Percentiles rank a stretch among this genome's conserved stretches.
phyloP scores from a whole-genome alignment of 1,284 basidiomycete species.

The Garcileccinum viscosum region DNA sequence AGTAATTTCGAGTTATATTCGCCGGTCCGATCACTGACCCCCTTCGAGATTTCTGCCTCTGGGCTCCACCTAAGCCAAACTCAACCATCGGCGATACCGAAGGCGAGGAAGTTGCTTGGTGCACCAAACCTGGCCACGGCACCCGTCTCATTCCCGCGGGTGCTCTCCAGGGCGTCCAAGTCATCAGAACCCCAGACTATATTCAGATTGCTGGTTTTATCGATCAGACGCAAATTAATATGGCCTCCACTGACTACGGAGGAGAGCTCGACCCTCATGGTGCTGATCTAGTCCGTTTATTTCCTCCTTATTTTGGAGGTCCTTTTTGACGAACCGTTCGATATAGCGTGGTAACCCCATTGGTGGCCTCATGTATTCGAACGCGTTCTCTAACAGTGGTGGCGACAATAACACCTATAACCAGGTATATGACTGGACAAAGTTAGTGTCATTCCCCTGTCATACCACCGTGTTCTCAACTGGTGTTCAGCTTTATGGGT shows the following conservation, averaged over 20 bases:
- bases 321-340: constrained; percentile 41
- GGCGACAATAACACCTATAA: constrained; percentile 47
- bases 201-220: constrained; percentile 64
- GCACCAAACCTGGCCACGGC: constrained; percentile 51
- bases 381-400: constrained; percentile 50
- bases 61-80: constrained; percentile 53
- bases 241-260: constrained; percentile 52
- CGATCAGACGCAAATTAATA: constrained; percentile 64
- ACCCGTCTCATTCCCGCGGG: constrained; percentile 49
- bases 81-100: constrained; percentile 66
- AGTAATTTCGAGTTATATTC: constrained; percentile 33
- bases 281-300: constrained; percentile 45
- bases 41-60: constrained; percentile 58
- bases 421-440: constrained; percentile 67
- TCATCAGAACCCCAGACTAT: constrained; percentile 55
- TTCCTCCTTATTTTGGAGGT: constrained; percentile 18
- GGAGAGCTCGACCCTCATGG: constrained; percentile 66
- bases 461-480: constrained; percentile 2
- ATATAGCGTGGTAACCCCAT: constrained; percentile 67
- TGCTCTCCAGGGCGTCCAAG: constrained; percentile 41
- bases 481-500: constrained; percentile 62
- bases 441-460: constrained; percentile 38
- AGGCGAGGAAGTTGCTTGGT: constrained; percentile 74
- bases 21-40: background rate
- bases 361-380: constrained; percentile 68